These are phyloP conservation scores for Cornus suecica DNA, from an alignment of 148 eudicot genomes.

Conservation along the genomic window DNA sequence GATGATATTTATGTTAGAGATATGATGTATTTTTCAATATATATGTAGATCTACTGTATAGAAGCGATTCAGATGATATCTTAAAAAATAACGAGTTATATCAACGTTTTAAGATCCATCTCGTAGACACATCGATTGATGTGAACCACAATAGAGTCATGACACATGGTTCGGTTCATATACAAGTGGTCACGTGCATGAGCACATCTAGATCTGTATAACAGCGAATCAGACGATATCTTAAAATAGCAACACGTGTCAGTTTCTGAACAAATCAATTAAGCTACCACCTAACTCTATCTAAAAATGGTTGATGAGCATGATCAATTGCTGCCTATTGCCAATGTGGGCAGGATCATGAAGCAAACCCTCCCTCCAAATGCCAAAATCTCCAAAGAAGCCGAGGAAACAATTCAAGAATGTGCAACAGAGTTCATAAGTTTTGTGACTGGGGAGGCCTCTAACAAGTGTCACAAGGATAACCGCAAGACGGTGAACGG, in stretches of 20 bases:
- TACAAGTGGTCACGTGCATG: not conserved
- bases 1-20: no score
- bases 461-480: slow-evolving; percentile 66
- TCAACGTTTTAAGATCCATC: not conserved
- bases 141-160: not conserved
- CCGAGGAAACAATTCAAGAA: slow-evolving; percentile 57
- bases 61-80: not conserved
- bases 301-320: slow-evolving; percentile 39
- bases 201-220: not conserved
- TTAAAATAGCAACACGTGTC: not conserved
- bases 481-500: slow-evolving; percentile 60
- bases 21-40: not conserved
- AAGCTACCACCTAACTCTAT: not conserved
- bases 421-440: slow-evolving; percentile 59
- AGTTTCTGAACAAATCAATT: not conserved
- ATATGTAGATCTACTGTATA: not conserved
- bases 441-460: slow-evolving; percentile 55
- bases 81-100: not conserved
- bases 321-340: slow-evolving; percentile 49
- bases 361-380: slow-evolving; percentile 42
- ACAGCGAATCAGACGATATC: not conserved
- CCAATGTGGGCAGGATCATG: slow-evolving; percentile 60
- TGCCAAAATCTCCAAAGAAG: slow-evolving; percentile 60
- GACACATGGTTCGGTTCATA: not conserved
- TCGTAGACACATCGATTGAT: not conserved